Evolutionary conservation across 2,329 filamentous ascomycete species (phyloP), one percentile per base, ranked within the genome.

Genomic region (Penicillium sp.): DNA sequence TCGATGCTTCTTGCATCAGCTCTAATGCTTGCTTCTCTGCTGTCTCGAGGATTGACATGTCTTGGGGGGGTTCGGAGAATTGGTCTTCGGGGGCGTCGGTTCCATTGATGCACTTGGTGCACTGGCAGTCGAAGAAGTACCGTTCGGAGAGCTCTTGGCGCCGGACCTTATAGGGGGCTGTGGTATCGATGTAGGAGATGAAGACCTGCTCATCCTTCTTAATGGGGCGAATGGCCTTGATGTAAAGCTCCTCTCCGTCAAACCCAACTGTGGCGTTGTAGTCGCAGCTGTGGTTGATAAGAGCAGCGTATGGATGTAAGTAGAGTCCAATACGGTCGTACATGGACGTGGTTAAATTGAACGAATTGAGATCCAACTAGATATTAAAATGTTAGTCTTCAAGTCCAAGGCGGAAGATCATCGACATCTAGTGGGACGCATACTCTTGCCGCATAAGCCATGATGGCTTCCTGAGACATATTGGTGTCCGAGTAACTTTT

Each of bases 211-310:
- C 82, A 61, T 79, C 81, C 58, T 80, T 78, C 17, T 75, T 71
- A 60, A 89, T 86, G 0, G 80, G 76, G 12, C 73, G 75, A 1
- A 87, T 72, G 0, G 85, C 81, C 37, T 84, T 82, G 35, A 87
- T 68, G 14, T 76, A 76, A 10, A 86, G 71, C 35, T 75, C 69
- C 3, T 80, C 74, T 20, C 83, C 81, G 58, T 87, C 83, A 73
- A 87, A 86, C 12, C 83, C 78, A 17, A 86, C 78, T 34, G 81
- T 80, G 2, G 83, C 80, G 63, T 88, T 89, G 3, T 84, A 84
- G 25, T 82, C 78, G 68, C 87, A 89, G 45, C 84, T 87, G 69
- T 89, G 87, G 62, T 89, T 89, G 45, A 86, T 77, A 15, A 81
- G 73, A 31, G 83, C 78, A 2, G 83, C 76, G 17, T 80, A 75